Base-by-base conservation (phyloP, 768 basidiomycete genomes). In the Harrya chromipes region DNA sequence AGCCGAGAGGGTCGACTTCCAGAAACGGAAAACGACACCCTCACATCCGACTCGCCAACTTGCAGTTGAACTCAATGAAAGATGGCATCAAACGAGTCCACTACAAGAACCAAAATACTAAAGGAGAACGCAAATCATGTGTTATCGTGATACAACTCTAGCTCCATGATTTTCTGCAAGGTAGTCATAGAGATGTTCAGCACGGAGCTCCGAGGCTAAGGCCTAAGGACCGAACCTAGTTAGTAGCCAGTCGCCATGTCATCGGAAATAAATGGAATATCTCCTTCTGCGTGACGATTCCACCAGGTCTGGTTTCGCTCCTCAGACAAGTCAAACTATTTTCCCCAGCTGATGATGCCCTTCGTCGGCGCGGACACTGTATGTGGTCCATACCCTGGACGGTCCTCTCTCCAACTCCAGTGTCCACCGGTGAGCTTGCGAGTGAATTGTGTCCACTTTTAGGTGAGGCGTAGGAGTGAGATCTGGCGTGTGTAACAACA, bases 321-420 rank as follows among this genome's bases (percentile, higher is more conserved):
- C 26, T 41, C 40, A 33, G 39, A 36, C 44, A 31, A 17, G 26
- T 16, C 48, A 62, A 47, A 21, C 62, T 52, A 37, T 60, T 56
- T 58, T 78, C 77, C 21, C 73, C 76, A 10, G 71, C 78, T 43
- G 77, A 78, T 4, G 77, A 78, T 17, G 78, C 74, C 49, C 77
- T 68, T 39, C 74, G 68, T 50, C 73, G 69, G 35, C 69, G 71
- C 10, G 47, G 19, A 23, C 55, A 57, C 11, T 53, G 65, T 16
- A 43, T 34, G 7, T 53, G 54, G 29, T 43, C 41, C 46, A 31
- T 35, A 13, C 52, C 49, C 33, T 46, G 48, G 27, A 46, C 34
- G 1, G 19, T 34, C 23, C 36, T 47, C 17, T 35, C 45, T 27
- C 29, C 27, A 41, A 43, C 39, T 11, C 43, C 43, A 19, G 24